Percentiles rank a stretch among this genome's conserved stretches.
Evolutionary conservation across 1,284 basidiomycete species (phyloP).

Genomic region (Ganoderma sp.): DNA sequence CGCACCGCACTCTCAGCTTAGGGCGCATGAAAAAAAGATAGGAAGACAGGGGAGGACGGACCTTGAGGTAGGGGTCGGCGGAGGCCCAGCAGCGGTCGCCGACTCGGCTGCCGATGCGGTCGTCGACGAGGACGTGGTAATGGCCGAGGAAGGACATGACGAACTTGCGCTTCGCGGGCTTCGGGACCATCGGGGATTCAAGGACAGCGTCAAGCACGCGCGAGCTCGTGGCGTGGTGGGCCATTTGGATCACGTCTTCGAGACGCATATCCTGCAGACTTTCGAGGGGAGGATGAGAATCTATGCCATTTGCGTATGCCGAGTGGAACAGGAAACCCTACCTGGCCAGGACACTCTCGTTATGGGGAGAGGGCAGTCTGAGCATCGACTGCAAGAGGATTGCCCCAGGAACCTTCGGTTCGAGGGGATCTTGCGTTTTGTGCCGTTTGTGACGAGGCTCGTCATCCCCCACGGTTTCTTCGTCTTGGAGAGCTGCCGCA

Average conservation of each 20-base stretch:
- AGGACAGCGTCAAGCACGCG: slow-evolving; percentile 83
- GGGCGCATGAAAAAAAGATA: too few species aligned
- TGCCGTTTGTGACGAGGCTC: slow-evolving; percentile 30
- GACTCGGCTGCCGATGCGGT: slow-evolving; percentile 87
- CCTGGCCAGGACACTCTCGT: slow-evolving; percentile 73
- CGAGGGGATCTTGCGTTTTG: slow-evolving; percentile 46
- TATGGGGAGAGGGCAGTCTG: slow-evolving; percentile 67
- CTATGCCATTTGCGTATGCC: background rate
- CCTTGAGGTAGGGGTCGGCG: slow-evolving; percentile 90
- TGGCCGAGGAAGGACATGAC: slow-evolving; percentile 77
- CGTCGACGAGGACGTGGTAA: slow-evolving; percentile 81
- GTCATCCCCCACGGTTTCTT: slow-evolving; percentile 23
- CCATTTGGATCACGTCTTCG: slow-evolving; percentile 68
- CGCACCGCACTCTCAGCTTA: too few species aligned
- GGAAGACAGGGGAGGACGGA: slow-evolving; percentile 42
- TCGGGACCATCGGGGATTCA: slow-evolving; percentile 68
- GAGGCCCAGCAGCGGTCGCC: slow-evolving; percentile 87
- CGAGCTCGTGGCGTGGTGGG: slow-evolving; percentile 78
- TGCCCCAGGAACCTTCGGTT: slow-evolving; percentile 85
- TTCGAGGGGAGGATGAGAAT: background rate
- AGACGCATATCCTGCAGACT: slow-evolving; percentile 53
- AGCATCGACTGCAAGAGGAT: slow-evolving; percentile 84
- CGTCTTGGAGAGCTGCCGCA: slow-evolving; percentile 17
- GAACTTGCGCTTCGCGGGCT: slow-evolving; percentile 73
- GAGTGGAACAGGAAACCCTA: slow-evolving; percentile 34